These are phyloP conservation scores for Durotheca rogersii DNA, from an alignment of 495 filamentous ascomycete genomes.

Conservation along the genomic window DNA sequence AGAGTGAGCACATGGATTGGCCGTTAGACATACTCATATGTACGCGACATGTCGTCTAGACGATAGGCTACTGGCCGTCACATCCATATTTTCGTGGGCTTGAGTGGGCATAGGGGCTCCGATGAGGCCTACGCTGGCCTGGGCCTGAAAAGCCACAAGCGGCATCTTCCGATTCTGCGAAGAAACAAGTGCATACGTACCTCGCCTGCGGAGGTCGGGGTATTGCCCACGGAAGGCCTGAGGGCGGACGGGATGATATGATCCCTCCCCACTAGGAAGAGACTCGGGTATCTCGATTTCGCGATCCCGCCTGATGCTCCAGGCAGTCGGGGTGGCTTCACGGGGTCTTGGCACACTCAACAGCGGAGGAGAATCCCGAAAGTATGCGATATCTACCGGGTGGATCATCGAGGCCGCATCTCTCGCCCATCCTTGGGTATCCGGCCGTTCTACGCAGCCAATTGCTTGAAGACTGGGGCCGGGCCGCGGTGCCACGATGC, in stretches of 20 bases:
- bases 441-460: constrained; percentile 9
- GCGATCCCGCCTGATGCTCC: no score
- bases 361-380: no score
- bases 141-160: not conserved
- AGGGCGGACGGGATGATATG: not conserved
- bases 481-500: constrained; percentile 15
- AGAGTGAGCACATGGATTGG: no score
- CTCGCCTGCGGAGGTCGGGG: not conserved
- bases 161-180: not conserved
- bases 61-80: not conserved
- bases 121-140: not conserved
- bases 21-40: not conserved
- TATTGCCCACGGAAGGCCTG: not conserved
- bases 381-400: not conserved
- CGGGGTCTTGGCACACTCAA: no score
- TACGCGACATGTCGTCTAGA: no score
- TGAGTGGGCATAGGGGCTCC: not conserved
- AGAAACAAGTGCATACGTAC: not conserved
- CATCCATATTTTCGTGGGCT: not conserved
- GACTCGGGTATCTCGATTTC: no score
- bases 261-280: no score
- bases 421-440: not conserved
- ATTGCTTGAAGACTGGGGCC: constrained; percentile 5
- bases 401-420: not conserved
- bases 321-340: no score